A percentile compares a stretch with the other conserved stretches of the same genome.
Conservation (phyloP, 169 alveolate species). For the Cryptosporidium ubiquitum region DNA sequence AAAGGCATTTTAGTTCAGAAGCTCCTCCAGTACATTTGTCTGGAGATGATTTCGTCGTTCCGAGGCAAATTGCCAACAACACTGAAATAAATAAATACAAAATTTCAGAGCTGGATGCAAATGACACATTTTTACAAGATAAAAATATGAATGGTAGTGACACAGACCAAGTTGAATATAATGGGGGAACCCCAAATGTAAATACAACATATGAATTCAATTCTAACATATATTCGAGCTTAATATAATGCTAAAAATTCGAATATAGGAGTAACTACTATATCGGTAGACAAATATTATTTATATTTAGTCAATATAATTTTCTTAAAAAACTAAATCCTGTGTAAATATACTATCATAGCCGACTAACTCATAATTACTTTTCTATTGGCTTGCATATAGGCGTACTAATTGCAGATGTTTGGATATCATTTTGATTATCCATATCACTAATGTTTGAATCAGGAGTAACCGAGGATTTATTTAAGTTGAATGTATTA, state of each 20-base stretch:
- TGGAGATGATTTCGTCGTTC: neutral
- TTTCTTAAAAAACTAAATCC: neutral
- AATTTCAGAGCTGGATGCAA: neutral
- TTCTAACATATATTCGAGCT: slow-evolving; percentile 7
- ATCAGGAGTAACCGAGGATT: neutral
- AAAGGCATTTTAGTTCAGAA: neutral
- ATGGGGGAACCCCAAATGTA: neutral
- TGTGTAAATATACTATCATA: neutral
- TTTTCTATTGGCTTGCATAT: slow-evolving; percentile 11
- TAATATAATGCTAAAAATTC: neutral
- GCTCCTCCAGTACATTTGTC: neutral
- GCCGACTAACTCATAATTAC: neutral
- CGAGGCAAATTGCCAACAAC: neutral
- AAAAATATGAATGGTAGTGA: neutral
- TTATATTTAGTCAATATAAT: neutral
- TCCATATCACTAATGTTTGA: neutral
- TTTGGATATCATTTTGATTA: slow-evolving; percentile 5
- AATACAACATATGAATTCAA: neutral
- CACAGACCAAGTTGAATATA: neutral
- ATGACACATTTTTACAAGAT: neutral
- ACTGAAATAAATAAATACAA: neutral
- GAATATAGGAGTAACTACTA: neutral
- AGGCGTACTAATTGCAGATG: slow-evolving; percentile 2
- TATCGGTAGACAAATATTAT: neutral
- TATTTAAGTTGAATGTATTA: neutral